Evolutionary conservation across 2,329 filamentous ascomycete species (phyloP).

Genomic region (Trichoderma sp.): DNA sequence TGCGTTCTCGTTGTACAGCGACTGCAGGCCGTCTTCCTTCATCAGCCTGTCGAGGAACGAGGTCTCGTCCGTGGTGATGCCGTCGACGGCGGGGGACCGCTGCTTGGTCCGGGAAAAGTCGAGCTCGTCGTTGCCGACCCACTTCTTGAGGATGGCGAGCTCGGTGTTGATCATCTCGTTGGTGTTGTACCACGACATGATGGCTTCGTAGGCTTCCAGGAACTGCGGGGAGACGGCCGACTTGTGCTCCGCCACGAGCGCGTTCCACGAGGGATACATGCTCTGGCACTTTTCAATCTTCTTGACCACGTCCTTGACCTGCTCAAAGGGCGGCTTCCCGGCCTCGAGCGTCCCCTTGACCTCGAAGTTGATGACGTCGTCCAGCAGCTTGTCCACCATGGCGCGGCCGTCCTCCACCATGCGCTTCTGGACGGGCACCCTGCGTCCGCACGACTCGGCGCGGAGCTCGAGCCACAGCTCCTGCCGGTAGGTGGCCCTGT

Average conservation of each 20-base stretch:
- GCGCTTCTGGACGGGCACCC: slow-evolving; percentile 79
- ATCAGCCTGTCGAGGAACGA: slow-evolving; percentile 93
- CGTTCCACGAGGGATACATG: slow-evolving; percentile 78
- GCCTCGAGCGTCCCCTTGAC: slow-evolving; percentile 92
- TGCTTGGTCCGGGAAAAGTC: slow-evolving; percentile 81
- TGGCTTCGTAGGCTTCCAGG: slow-evolving; percentile 79
- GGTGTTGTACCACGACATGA: slow-evolving; percentile 96
- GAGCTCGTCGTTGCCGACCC: slow-evolving; percentile 95
- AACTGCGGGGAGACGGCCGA: slow-evolving; percentile 76
- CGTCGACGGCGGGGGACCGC: slow-evolving; percentile 64
- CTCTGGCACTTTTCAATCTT: slow-evolving; percentile 89
- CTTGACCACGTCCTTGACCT: slow-evolving; percentile 84
- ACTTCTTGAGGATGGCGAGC: slow-evolving; percentile 85
- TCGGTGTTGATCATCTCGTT: slow-evolving; percentile 96
- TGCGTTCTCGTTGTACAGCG: slow-evolving; percentile 74
- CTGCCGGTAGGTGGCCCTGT: slow-evolving; percentile 69
- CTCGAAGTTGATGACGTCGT: slow-evolving; percentile 89
- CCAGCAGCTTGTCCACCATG: slow-evolving; percentile 72
- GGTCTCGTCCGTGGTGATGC: slow-evolving; percentile 79
- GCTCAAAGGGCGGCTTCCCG: slow-evolving; percentile 82
- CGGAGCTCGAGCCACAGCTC: slow-evolving; percentile 89
- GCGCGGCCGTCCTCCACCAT: slow-evolving; percentile 83
- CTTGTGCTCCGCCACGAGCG: slow-evolving; percentile 74
- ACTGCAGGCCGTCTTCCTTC: slow-evolving; percentile 93
- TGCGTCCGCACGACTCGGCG: slow-evolving; percentile 80